Percentiles rank a stretch among this genome's conserved stretches.
phyloP scores from a whole-genome alignment of 2,329 filamentous ascomycete species.

The Microdochium nivale region DNA sequence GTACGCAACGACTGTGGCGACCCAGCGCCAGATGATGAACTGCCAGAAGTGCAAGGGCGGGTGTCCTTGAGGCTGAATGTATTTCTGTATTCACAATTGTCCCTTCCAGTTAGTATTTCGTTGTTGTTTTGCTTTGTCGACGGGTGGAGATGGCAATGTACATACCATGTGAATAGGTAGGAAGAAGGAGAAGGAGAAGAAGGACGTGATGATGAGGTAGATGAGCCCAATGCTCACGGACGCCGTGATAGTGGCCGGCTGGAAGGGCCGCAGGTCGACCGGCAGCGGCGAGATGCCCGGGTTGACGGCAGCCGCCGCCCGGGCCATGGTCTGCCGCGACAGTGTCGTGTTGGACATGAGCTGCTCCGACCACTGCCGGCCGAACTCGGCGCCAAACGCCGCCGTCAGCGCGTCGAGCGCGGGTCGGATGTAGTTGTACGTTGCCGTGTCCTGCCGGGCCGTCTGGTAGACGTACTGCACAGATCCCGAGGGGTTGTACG shows the following conservation, averaged over 20 bases:
- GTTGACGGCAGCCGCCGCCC: constrained; percentile 19
- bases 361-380: constrained; percentile 30
- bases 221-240: constrained; percentile 55
- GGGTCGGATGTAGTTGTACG: constrained; percentile 43
- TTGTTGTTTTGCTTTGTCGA: neutral
- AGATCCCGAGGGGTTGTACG: constrained; percentile 51
- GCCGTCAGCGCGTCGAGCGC: constrained; percentile 37
- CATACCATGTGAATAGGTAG: constrained; percentile 49
- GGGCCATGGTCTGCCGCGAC: constrained; percentile 16
- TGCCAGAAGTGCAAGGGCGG: constrained; percentile 50
- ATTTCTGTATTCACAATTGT: constrained; percentile 25
- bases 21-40: constrained; percentile 48
- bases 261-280: constrained; percentile 51
- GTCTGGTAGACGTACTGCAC: constrained; percentile 47
- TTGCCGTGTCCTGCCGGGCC: constrained; percentile 47
- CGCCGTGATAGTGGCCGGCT: constrained; percentile 42
- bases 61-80: constrained; percentile 43
- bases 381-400: constrained; percentile 37
- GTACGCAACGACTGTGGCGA: constrained; percentile 47
- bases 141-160: neutral
- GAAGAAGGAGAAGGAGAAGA: constrained; percentile 59
- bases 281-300: constrained; percentile 18
- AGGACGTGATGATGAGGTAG: constrained; percentile 59
- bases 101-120: neutral
- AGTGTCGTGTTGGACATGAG: constrained; percentile 30